These are phyloP conservation scores for Platismatia glauca DNA, from an alignment of 495 filamentous ascomycete species.

Conservation along the genomic window DNA sequence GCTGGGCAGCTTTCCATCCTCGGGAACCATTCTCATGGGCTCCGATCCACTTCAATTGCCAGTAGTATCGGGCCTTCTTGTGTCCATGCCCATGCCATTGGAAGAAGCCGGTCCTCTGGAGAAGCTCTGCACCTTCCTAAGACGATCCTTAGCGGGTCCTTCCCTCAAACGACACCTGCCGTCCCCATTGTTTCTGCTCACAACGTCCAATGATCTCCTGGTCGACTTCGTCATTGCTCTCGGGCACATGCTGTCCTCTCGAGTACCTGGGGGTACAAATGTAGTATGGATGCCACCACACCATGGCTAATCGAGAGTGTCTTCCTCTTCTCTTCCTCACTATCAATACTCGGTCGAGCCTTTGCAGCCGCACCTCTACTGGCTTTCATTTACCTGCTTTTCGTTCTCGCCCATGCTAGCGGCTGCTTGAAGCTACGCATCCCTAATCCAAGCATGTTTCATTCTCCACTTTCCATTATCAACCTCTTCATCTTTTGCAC, in stretches of 20 bases:
- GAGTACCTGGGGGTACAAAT: not conserved
- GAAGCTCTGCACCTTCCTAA: not conserved
- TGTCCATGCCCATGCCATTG: not conserved
- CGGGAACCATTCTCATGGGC: no score
- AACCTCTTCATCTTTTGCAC: slow-evolving; percentile 19
- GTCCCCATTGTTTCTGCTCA: not conserved
- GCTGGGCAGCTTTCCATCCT: no score
- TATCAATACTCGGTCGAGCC: slow-evolving; percentile 6
- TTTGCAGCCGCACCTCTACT: not conserved
- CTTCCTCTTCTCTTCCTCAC: slow-evolving; percentile 12
- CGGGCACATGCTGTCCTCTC: not conserved
- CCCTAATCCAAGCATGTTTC: slow-evolving; percentile 12
- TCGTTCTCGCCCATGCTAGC: slow-evolving; percentile 9
- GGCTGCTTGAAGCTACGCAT: slow-evolving; percentile 11
- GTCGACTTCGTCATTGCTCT: not conserved
- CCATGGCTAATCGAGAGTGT: slow-evolving; percentile 5
- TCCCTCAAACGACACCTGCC: not conserved
- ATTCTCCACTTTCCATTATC: slow-evolving; percentile 14
- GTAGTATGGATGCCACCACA: not conserved
- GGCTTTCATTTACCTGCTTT: slow-evolving; percentile 13
- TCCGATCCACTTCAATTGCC: no score
- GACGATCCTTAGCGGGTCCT: not conserved
- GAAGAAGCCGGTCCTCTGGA: not conserved
- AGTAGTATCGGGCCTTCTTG: not conserved
- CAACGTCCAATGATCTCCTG: slow-evolving; percentile 2